Conservation (phyloP, 257 asterid species). For the Lycium ferocissimum region DNA sequence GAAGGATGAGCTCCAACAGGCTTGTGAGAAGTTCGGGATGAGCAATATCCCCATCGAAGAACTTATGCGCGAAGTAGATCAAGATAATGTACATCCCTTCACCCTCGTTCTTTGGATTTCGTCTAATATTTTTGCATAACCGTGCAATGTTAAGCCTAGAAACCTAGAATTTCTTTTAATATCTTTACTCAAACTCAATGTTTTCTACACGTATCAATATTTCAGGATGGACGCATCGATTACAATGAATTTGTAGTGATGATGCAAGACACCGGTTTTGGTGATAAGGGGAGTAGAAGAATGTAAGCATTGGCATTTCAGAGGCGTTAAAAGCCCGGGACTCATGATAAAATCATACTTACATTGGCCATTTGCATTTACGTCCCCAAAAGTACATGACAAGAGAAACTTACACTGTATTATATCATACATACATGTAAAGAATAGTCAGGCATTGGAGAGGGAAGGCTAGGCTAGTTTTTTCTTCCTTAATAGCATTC, state of each 20-base stretch:
- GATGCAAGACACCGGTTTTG: conserved; percentile 83
- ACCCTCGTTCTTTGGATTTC: background rate
- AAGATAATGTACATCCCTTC: conserved; percentile 45
- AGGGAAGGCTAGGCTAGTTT: conserved; percentile 28
- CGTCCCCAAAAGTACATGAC: background rate
- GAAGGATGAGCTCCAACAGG: conserved; percentile 52
- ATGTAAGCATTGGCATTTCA: conserved; percentile 28
- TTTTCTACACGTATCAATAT: background rate
- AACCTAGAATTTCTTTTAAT: background rate
- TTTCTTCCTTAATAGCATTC: background rate
- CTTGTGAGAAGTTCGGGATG: conserved; percentile 52
- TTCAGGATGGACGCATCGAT: conserved; percentile 84
- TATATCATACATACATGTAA: conserved; percentile 34
- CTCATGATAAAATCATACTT: background rate
- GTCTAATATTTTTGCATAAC: background rate
- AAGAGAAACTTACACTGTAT: conserved; percentile 1
- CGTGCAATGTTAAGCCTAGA: background rate
- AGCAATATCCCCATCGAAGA: conserved; percentile 52
- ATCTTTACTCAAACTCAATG: background rate
- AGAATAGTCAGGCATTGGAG: conserved; percentile 42
- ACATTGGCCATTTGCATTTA: background rate
- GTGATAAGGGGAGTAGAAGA: conserved; percentile 44
- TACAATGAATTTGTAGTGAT: conserved; percentile 83
- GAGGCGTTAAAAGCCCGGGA: background rate
- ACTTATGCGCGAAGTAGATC: conserved; percentile 55